These are phyloP conservation scores for Hordeum pubiflorum DNA, from an alignment of 202 grass and related monocot species.

Conservation along the genomic window DNA sequence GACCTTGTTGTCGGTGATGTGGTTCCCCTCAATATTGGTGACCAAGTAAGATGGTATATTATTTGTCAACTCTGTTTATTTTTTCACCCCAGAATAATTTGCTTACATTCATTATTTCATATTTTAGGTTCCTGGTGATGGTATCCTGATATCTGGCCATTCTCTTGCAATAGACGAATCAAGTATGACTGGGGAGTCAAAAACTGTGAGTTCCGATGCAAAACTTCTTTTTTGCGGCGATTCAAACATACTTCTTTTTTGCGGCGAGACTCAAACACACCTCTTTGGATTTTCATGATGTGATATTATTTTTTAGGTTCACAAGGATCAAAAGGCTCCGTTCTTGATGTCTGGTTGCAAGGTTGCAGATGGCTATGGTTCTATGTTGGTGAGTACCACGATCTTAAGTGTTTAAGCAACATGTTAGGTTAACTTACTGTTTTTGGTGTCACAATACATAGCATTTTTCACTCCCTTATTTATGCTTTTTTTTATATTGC, in stretches of 20 bases:
- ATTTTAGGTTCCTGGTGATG: constrained; percentile 83
- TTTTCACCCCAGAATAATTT: constrained; percentile 28
- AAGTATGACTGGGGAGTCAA: constrained; percentile 86
- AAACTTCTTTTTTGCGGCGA: not conserved
- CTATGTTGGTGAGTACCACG: constrained; percentile 71
- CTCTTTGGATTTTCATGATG: constrained; percentile 6
- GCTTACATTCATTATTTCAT: constrained; percentile 24
- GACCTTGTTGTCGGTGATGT: constrained; percentile 78
- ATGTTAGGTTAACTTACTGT: constrained; percentile 11
- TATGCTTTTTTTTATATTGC: not conserved
- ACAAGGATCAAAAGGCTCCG: constrained; percentile 74
- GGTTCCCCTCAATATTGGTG: constrained; percentile 91
- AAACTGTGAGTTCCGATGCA: constrained; percentile 47
- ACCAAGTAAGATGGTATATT: constrained; percentile 74
- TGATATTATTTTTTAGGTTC: constrained; percentile 46
- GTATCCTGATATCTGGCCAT: constrained; percentile 79
- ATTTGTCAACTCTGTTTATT: constrained; percentile 6
- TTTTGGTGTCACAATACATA: not conserved
- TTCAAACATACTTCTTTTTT: not conserved
- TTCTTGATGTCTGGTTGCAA: constrained; percentile 99
- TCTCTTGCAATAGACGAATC: constrained; percentile 98
- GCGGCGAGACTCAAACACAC: not conserved
- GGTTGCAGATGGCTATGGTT: constrained; percentile 93
- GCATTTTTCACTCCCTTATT: not conserved
- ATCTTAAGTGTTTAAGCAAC: constrained; percentile 21